Conservation (phyloP, 441 rosid genomes). For the Mallotus repandus region DNA sequence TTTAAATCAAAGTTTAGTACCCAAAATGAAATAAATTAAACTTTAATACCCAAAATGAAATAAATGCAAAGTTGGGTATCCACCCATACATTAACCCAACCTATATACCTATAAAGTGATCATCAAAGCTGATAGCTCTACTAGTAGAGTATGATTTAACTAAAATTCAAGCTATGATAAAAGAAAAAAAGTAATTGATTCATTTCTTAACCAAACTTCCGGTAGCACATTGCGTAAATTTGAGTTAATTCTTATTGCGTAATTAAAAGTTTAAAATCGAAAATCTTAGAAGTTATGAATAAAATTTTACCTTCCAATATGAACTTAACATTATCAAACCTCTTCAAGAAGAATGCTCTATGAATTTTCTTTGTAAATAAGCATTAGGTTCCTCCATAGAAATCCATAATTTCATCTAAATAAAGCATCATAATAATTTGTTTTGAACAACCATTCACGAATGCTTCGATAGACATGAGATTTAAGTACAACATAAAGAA, state of each 20-base stretch:
- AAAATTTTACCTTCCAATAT: constrained; percentile 26
- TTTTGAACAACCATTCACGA: constrained; percentile 23
- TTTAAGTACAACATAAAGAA: constrained; percentile 27
- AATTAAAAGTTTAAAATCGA: constrained; percentile 31
- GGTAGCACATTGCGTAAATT: constrained; percentile 16
- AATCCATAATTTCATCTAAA: constrained; percentile 34
- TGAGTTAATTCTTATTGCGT: constrained; percentile 25
- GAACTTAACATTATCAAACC: constrained; percentile 35
- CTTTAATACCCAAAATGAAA: no score
- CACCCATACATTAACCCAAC: no score
- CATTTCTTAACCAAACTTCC: constrained; percentile 23
- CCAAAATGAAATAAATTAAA: no score
- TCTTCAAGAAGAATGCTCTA: constrained; percentile 18
- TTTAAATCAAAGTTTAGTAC: no score
- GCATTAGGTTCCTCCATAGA: constrained; percentile 22
- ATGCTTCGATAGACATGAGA: constrained; percentile 44
- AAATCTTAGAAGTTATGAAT: constrained; percentile 30
- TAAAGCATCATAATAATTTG: constrained; percentile 27
- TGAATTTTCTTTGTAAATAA: constrained; percentile 31
- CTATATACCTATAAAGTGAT: constrained; percentile 15
- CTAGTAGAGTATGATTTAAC: constrained; percentile 10
- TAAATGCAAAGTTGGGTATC: no score
- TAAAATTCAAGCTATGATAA: constrained; percentile 14
- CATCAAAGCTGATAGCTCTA: not conserved
- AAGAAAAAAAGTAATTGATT: constrained; percentile 16